Evolutionary conservation across 139 green algal species (phyloP), one percentile per base, ranked within the genome.

Genomic region (Gonium pectorale): DNA sequence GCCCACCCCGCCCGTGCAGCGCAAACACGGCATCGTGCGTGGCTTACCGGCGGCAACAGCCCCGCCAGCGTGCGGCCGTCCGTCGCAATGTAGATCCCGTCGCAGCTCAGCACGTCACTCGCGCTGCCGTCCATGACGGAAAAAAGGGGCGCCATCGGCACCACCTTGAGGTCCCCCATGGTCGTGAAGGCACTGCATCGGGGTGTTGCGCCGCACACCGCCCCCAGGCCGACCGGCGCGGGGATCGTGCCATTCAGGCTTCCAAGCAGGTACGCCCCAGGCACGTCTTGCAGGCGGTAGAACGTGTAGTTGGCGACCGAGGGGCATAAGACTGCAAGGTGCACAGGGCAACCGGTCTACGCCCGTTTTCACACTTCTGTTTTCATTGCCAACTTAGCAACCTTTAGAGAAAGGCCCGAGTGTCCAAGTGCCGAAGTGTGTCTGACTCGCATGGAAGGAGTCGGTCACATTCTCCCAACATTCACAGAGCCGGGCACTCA

Each of bases 101-200:
- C 68, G 41, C 68, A 77, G 11, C 29, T 22, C 24, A 17, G 5
- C 15, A 56, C 27, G 67, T 52, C 38, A 31, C 17, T 9, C 9
- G 38, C 3, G 37, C 11, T 64, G 56, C 19, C 27, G 24, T 60
- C 13, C 21, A 77, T 41, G 68, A 6, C 11, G 27, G 44, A 60
- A 37, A 77, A 62, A 29, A 62, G 11, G 27, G 68, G 68, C 26
- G 41, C 43, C 43, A 77, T n/a, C 29, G 68, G 68, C 8, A 62
- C 44, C 9, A 29, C 38, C 43, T 43, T 26, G 43, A 77, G 41
- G 6, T 13, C 22, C 2, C 68, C 68, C 2, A n/a, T 44, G 13
- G 68, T 77, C 43, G 40, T 44, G 24, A 77, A 77, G 27, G 68
- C 68, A 29, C 60, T 77, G 68, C 68, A 77, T 5, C 44, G 44